These are phyloP conservation scores for Chrysanthemum seticuspe DNA, from an alignment of 129 eudicot genomes.

Conservation along the genomic window DNA sequence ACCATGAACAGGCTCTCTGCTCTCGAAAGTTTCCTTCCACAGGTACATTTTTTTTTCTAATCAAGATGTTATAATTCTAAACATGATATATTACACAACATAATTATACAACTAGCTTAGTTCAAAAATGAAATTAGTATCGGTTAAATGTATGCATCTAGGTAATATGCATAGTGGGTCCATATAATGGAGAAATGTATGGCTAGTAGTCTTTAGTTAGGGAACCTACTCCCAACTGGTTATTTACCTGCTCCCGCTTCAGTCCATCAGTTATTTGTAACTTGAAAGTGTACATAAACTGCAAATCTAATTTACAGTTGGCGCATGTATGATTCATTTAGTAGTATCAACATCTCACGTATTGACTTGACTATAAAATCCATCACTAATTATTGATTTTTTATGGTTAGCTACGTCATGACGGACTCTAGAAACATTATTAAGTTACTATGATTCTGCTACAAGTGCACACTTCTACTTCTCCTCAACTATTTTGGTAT, in stretches of 20 bases:
- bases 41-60: slow-evolving; percentile 39
- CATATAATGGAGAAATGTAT: slow-evolving; percentile 39
- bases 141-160: neutral
- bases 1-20: slow-evolving; percentile 85
- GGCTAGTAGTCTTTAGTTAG: neutral
- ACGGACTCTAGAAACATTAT: neutral
- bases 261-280: slow-evolving; percentile 20
- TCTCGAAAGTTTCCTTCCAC: slow-evolving; percentile 70
- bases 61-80: neutral
- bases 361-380: too few species aligned
- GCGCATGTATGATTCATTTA: slow-evolving; percentile 35
- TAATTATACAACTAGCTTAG: neutral
- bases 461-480: neutral
- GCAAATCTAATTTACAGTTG: slow-evolving; percentile 34
- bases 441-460: neutral
- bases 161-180: slow-evolving; percentile 34
- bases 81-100: neutral
- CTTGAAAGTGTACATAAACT: slow-evolving; percentile 18
- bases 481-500: neutral
- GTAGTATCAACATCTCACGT: neutral
- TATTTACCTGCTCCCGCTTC: slow-evolving; percentile 34
- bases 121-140: slow-evolving; percentile 14
- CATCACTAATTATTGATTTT: neutral
- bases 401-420: slow-evolving; percentile 3
- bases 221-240: too few species aligned